Evolutionary conservation across 805 yeast species (phyloP), one percentile per base, ranked within the genome.

Genomic region (Candida fluviatilis): DNA sequence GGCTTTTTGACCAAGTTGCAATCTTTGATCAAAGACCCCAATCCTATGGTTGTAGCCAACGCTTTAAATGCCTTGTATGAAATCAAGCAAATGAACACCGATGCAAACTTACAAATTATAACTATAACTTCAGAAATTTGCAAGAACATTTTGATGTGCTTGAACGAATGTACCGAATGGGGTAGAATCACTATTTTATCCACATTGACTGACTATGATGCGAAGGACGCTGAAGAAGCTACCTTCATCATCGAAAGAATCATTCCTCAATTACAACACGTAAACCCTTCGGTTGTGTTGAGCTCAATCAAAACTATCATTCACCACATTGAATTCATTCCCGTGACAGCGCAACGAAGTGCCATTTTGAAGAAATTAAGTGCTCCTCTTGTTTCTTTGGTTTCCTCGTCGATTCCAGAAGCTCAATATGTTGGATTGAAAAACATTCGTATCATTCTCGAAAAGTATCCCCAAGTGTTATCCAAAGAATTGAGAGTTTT

Each of bases 151-250:
- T 68, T 93, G 43, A 69, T 80, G 49, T 95, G 96, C 11, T 70
- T 93, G 47, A 91, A 91, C 60, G 99, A 93, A 64, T 91, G 98
- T 64, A 90, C 98, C 0, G 99, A 93, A 65, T 93, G 99, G 99
- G 99, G 99, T 8, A 76, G 99, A 54, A 84, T 93, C 47, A 78
- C 97, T 1, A 85, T 93, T 31, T 70, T 93, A 42, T 78, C 85
- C 1, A 89, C 96, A 1, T 64, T 93, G 46, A 73, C 88, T 5
- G 90, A 83, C 33, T 91, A 82, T 57, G 55, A 67, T 4, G 71
- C 95, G 0, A 51, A 56, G 2, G 76, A 71, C 33, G 57, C 66
- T 2, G 66, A 73, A 12, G 96, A 90, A 55, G 89, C 95, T 2
- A 79, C 75, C 43, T 89, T 86, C 54, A 86, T 91, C 38, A 76